Percentiles rank a stretch among this genome's conserved stretches.
Conservation (phyloP, 2,329 filamentous ascomycete genomes). For the Thielaviopsis cerberus region DNA sequence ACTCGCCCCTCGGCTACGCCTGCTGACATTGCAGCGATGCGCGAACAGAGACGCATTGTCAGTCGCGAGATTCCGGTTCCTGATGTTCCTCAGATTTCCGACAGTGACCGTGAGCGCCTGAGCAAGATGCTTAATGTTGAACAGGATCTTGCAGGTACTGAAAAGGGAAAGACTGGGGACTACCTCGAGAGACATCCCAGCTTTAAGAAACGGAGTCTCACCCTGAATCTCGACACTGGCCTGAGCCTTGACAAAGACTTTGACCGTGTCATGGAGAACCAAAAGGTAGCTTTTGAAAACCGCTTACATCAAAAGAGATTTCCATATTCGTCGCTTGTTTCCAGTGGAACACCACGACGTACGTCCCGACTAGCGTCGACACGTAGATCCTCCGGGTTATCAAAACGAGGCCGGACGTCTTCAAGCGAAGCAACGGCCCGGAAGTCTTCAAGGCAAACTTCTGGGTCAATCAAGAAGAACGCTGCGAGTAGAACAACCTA, state of each 20-base stretch:
- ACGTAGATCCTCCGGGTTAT: background rate
- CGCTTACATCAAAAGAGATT: background rate
- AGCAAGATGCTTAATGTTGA: constrained; percentile 32
- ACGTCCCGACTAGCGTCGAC: constrained; percentile 4
- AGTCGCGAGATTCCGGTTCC: constrained; percentile 55
- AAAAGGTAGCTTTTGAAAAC: constrained; percentile 62
- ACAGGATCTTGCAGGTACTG: constrained; percentile 19
- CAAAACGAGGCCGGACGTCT: background rate
- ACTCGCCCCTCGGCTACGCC: constrained; percentile 76
- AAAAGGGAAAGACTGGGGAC: constrained; percentile 18
- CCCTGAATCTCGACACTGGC: constrained; percentile 62
- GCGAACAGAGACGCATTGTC: constrained; percentile 66
- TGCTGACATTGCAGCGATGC: constrained; percentile 67
- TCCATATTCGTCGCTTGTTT: background rate
- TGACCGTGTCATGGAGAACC: constrained; percentile 80
- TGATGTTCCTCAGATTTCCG: constrained; percentile 28
- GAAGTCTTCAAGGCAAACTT: constrained; percentile 2
- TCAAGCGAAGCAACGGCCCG: background rate
- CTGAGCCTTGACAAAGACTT: constrained; percentile 84
- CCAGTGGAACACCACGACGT: background rate
- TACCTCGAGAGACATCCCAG: constrained; percentile 47
- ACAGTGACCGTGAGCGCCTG: constrained; percentile 33
- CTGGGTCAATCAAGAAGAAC: background rate
- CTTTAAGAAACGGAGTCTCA: constrained; percentile 66
- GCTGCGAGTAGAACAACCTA: background rate